Percentiles rank a stretch among this genome's conserved stretches.
Conservation (phyloP, 495 filamentous ascomycete genomes). For the Aspergillus hancockii region DNA sequence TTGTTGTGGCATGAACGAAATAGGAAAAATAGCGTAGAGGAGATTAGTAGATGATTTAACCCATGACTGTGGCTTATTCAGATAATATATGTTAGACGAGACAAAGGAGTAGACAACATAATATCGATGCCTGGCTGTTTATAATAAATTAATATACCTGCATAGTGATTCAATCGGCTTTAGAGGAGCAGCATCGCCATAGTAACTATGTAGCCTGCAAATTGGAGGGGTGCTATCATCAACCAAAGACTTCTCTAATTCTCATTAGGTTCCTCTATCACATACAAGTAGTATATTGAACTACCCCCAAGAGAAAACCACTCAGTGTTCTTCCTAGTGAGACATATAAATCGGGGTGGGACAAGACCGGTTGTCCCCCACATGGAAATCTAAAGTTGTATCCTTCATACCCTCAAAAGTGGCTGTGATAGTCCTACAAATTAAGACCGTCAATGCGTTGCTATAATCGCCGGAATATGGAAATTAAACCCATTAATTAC, state of each 20-base stretch:
- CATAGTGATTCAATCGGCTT: not conserved
- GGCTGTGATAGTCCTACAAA: too few relatives aligned
- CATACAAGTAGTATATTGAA: not conserved
- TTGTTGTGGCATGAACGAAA: not conserved
- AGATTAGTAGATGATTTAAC: not conserved
- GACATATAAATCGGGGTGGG: too few relatives aligned
- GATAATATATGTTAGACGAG: not conserved
- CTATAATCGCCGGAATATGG: too few relatives aligned
- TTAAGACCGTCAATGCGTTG: too few relatives aligned
- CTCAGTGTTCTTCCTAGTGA: not conserved
- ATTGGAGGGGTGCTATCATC: not conserved
- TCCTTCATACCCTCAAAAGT: too few relatives aligned
- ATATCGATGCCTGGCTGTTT: not conserved
- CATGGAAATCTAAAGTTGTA: too few relatives aligned
- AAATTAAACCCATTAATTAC: not conserved
- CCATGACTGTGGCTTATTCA: not conserved
- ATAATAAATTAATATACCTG: conserved; percentile 1
- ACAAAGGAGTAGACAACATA: not conserved
- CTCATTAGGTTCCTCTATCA: not conserved
- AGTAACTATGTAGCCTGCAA: not conserved
- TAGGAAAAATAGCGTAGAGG: not conserved
- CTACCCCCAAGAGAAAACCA: not conserved
- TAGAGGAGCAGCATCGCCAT: not conserved
- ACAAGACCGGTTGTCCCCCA: too few relatives aligned
- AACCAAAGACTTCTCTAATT: not conserved